A percentile compares a stretch with the other conserved stretches of the same genome.
Evolutionary conservation across 2,329 filamentous ascomycete species (phyloP).

Genomic region (Ophiostoma sp.): DNA sequence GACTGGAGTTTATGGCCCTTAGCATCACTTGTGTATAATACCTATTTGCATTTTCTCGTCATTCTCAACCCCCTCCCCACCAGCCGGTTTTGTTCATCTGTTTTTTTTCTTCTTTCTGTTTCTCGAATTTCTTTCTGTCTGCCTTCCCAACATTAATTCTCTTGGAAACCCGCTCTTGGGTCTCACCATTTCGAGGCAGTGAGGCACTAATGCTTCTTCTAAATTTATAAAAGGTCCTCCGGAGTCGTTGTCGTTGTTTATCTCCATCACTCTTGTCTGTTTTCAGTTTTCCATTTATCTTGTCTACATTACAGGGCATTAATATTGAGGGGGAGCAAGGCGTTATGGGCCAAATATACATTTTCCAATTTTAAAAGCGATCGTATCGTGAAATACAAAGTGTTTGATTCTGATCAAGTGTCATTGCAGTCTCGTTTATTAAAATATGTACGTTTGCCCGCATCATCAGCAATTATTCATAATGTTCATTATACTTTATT

Average conservation of each 20-base stretch:
- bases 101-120: not conserved
- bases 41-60: slow-evolving; percentile 13
- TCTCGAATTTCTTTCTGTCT: too few relatives aligned
- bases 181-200: not conserved
- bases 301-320: slow-evolving; percentile 9
- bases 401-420: too few relatives aligned
- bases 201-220: not conserved
- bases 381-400: too few relatives aligned
- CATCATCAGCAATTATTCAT: not conserved
- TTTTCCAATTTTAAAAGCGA: not conserved
- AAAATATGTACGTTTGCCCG: not conserved
- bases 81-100: not conserved
- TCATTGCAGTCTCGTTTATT: not conserved
- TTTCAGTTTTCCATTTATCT: not conserved
- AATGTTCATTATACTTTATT: not conserved
- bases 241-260: not conserved
- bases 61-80: not conserved
- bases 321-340: slow-evolving; percentile 21
- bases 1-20: not conserved
- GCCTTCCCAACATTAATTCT: not conserved
- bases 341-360: slow-evolving; percentile 11
- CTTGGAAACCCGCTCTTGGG: not conserved
- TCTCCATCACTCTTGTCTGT: not conserved
- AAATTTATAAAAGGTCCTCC: not conserved
- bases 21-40: slow-evolving; percentile 7